These are phyloP conservation scores for Cetraspora pellucida DNA, from an alignment of 192 early-diverging fungal genomes.

Conservation along the genomic window DNA sequence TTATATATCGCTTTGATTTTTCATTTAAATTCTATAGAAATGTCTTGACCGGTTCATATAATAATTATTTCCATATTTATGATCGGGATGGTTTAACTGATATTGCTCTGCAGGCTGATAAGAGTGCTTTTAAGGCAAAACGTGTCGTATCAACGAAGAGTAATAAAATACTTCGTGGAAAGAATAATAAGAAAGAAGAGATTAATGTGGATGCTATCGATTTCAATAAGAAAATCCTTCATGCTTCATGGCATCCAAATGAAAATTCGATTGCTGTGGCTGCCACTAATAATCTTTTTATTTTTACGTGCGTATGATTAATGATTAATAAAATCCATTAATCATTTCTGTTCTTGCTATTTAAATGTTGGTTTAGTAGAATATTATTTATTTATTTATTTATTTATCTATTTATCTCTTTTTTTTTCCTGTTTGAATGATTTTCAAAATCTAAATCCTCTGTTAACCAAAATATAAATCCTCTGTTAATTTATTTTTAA, in stretches of 20 bases:
- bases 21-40: slow-evolving; percentile 50
- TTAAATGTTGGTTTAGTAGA: no score
- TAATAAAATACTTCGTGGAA: slow-evolving; percentile 57
- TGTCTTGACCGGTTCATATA: slow-evolving; percentile 96
- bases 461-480: no score
- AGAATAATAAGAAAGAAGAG: slow-evolving; percentile 67
- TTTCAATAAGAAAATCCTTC: slow-evolving; percentile 96
- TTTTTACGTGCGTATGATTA: slow-evolving; percentile 72
- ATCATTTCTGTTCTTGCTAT: no score
- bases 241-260: slow-evolving; percentile 98
- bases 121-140: slow-evolving; percentile 97
- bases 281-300: slow-evolving; percentile 99
- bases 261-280: slow-evolving; percentile 98
- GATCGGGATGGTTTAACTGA: slow-evolving; percentile 78
- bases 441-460: no score
- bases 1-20: not conserved
- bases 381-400: no score
- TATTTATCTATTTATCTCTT: no score
- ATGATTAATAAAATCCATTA: no score
- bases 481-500: no score
- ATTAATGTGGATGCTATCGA: slow-evolving; percentile 87
- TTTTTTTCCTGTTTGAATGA: no score
- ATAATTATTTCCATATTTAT: slow-evolving; percentile 98
- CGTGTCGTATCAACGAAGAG: slow-evolving; percentile 77
- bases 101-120: slow-evolving; percentile 94